A percentile compares a stretch with the other conserved stretches of the same genome.
These are phyloP conservation scores for Cryptosporidium sp. DNA, from an alignment of 169 alveolate species.

Conservation along the genomic window DNA sequence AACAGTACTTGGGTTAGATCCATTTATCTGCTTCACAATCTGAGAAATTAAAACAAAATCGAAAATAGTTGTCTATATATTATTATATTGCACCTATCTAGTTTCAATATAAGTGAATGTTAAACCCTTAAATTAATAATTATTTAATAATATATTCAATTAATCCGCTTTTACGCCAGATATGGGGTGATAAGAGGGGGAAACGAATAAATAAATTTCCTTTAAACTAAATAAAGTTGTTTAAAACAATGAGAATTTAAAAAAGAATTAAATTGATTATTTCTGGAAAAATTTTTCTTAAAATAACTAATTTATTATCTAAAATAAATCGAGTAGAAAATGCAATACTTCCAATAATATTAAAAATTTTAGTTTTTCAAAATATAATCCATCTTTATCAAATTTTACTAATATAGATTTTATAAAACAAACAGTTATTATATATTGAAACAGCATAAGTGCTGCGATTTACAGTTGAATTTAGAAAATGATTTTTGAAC, in stretches of 20 bases:
- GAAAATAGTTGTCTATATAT: constrained; percentile 1
- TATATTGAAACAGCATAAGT: no score
- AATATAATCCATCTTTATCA: no score
- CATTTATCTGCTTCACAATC: constrained; percentile 67
- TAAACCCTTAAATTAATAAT: constrained; percentile 9
- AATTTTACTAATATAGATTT: no score
- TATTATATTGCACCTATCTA: neutral
- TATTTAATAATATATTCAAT: neutral
- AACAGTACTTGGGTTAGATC: constrained; percentile 73
- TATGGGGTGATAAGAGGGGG: constrained; percentile 60
- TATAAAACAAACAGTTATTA: no score
- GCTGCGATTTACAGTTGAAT: neutral
- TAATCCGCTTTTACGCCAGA: constrained; percentile 46
- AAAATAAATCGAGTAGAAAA: neutral
- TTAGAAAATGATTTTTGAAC: neutral
- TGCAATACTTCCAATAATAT: neutral
- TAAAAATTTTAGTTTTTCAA: no score
- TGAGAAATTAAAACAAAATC: neutral
- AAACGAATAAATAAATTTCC: neutral
- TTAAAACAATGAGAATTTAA: neutral
- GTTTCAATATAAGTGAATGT: neutral
- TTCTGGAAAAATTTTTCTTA: neutral
- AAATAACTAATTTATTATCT: no score
- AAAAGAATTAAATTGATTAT: neutral
- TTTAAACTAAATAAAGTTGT: neutral